A percentile compares a stretch with the other conserved stretches of the same genome.
Evolutionary conservation across 306 rosid genomes (phyloP).

Genomic region (Citrullus mucosospermus): DNA sequence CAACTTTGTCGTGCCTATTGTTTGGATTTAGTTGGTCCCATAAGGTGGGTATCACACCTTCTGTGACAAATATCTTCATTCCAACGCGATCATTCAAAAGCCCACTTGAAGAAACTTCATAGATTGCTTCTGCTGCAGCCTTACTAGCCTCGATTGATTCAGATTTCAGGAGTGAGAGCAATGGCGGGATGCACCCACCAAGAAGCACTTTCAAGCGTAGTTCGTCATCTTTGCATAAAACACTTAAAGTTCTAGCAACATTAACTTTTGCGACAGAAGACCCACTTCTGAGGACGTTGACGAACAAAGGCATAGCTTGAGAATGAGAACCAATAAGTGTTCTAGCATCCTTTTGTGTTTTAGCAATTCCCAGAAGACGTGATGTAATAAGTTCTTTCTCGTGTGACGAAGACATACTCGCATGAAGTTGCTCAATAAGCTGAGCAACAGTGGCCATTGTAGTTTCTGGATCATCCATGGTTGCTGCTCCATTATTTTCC

Average conservation of each 20-base stretch:
- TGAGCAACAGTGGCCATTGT: slow-evolving; percentile 76
- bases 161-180: slow-evolving; percentile 76
- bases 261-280: slow-evolving; percentile 69
- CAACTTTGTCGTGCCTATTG: slow-evolving; percentile 68
- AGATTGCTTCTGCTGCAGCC: slow-evolving; percentile 94
- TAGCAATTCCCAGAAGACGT: slow-evolving; percentile 52
- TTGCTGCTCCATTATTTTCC: slow-evolving; percentile 32
- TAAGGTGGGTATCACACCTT: slow-evolving; percentile 90
- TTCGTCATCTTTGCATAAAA: slow-evolving; percentile 85
- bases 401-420: slow-evolving; percentile 53
- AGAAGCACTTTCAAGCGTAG: slow-evolving; percentile 89
- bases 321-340: slow-evolving; percentile 78
- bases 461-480: slow-evolving; percentile 64
- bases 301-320: slow-evolving; percentile 97
- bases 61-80: slow-evolving; percentile 81
- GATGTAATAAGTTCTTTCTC: slow-evolving; percentile 77
- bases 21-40: slow-evolving; percentile 79
- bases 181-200: slow-evolving; percentile 94
- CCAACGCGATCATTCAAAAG: slow-evolving; percentile 93
- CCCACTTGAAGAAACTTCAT: slow-evolving; percentile 84
- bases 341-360: slow-evolving; percentile 70
- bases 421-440: slow-evolving; percentile 82
- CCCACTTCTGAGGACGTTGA: slow-evolving; percentile 82
- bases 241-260: slow-evolving; percentile 70
- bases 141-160: slow-evolving; percentile 68